Conservation (phyloP, 176 grass and related monocot genomes). For the Carex littledalei region DNA sequence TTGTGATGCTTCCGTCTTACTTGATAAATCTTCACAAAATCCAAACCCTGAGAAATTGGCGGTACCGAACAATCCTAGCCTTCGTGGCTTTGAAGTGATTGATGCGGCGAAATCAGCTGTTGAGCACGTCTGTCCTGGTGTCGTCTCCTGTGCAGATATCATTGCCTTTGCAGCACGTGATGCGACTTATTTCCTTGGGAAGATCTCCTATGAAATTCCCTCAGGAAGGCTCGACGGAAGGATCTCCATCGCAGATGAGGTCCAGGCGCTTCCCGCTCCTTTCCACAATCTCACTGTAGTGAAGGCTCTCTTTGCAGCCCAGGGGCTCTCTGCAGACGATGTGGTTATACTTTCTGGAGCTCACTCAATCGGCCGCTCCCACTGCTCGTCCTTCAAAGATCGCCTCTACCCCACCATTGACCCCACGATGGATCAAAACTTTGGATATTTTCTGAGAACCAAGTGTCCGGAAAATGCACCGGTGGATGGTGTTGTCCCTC, state of each 20-base stretch:
- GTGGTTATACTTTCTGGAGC: constrained; percentile 26
- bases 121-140: not conserved
- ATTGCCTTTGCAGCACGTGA: constrained; percentile 6
- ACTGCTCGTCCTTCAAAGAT: constrained; percentile 21
- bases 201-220: not conserved
- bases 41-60: constrained; percentile 1
- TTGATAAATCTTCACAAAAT: not conserved
- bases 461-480: not conserved
- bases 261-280: not conserved
- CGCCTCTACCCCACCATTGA: constrained; percentile 1
- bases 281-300: not conserved
- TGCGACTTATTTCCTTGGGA: not conserved
- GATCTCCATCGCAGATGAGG: not conserved
- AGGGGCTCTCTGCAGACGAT: constrained; percentile 16
- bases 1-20: not conserved
- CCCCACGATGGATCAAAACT: constrained; percentile 11
- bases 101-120: not conserved
- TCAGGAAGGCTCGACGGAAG: not conserved
- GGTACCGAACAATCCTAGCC: not conserved
- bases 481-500: not conserved
- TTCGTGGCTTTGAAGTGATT: constrained; percentile 8
- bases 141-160: constrained; percentile 5
- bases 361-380: constrained; percentile 29
- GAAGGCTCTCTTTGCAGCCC: not conserved
- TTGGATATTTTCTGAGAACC: not conserved